Conservation (phyloP, 352 stramenopile species). For the Sclerospora graminicola region DNA sequence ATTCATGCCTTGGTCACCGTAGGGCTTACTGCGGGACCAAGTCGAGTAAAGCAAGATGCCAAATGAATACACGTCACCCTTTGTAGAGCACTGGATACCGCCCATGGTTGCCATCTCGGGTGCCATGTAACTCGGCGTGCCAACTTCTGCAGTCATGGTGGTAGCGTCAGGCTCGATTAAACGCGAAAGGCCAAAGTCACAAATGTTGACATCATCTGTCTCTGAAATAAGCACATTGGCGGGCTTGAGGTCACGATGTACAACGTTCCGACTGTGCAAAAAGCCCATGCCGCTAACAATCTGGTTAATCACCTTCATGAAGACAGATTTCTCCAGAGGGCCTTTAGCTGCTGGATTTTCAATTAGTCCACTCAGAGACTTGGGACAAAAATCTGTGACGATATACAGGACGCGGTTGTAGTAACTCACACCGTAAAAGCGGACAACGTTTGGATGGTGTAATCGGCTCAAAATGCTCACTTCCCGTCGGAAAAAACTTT, state of each 20-base stretch:
- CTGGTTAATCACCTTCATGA: slow-evolving; percentile 82
- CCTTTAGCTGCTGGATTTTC: slow-evolving; percentile 65
- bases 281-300: slow-evolving; percentile 89
- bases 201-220: slow-evolving; percentile 88
- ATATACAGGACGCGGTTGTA: slow-evolving; percentile 88
- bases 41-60: slow-evolving; percentile 82
- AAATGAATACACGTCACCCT: slow-evolving; percentile 83
- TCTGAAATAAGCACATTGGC: slow-evolving; percentile 91
- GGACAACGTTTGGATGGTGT: slow-evolving; percentile 84
- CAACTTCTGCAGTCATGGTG: slow-evolving; percentile 82
- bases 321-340: slow-evolving; percentile 52
- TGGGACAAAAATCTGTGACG: slow-evolving; percentile 85
- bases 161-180: slow-evolving; percentile 80
- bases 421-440: slow-evolving; percentile 86
- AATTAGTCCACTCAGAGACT: slow-evolving; percentile 69
- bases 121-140: slow-evolving; percentile 85
- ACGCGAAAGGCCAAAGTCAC: slow-evolving; percentile 88
- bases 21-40: slow-evolving; percentile 81
- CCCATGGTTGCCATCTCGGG: slow-evolving; percentile 88
- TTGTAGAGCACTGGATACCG: slow-evolving; percentile 79
- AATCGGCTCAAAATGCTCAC: slow-evolving; percentile 80
- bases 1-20: slow-evolving; percentile 86
- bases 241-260: slow-evolving; percentile 88
- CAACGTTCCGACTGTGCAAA: slow-evolving; percentile 79
- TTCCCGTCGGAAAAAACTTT: slow-evolving; percentile 85